Evolutionary conservation across 2,329 filamentous ascomycete species (phyloP).

Genomic region (Pseudogymnoascus sp.): DNA sequence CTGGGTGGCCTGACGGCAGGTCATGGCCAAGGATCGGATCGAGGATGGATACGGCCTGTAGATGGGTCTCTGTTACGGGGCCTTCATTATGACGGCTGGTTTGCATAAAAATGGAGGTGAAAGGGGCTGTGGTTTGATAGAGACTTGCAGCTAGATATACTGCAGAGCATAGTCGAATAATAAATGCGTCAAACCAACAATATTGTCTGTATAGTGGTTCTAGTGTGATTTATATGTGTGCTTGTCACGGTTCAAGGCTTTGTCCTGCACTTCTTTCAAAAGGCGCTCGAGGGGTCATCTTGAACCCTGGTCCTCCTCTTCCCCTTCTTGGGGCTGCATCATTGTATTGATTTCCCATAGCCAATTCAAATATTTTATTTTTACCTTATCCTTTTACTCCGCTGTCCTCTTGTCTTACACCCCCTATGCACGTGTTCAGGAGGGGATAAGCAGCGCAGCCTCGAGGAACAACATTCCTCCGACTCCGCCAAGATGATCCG

Average conservation of each 20-base stretch:
- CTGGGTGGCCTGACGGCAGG: background rate
- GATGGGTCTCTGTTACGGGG: background rate
- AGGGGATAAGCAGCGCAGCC: background rate
- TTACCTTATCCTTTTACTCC: background rate
- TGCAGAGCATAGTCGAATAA: conserved; percentile 5
- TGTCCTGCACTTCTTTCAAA: background rate
- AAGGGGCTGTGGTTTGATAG: background rate
- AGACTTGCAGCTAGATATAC: conserved; percentile 4
- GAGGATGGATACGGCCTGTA: conserved; percentile 2
- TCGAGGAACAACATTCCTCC: conserved; percentile 1
- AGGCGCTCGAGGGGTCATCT: background rate
- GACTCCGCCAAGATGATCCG: background rate
- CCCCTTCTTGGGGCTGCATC: background rate
- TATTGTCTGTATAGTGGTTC: background rate
- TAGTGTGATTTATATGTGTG: background rate
- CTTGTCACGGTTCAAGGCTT: background rate
- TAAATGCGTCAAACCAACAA: background rate
- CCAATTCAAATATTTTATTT: background rate
- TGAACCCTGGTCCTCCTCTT: background rate
- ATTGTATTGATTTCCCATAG: background rate
- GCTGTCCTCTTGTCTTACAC: background rate
- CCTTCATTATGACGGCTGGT: conserved; percentile 4
- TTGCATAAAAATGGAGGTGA: conserved; percentile 8
- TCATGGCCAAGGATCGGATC: conserved; percentile 5
- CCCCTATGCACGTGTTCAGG: background rate